A percentile compares a stretch with the other conserved stretches of the same genome.
Conservation (phyloP, 2,329 filamentous ascomycete genomes). For the Laburnicola sp. region DNA sequence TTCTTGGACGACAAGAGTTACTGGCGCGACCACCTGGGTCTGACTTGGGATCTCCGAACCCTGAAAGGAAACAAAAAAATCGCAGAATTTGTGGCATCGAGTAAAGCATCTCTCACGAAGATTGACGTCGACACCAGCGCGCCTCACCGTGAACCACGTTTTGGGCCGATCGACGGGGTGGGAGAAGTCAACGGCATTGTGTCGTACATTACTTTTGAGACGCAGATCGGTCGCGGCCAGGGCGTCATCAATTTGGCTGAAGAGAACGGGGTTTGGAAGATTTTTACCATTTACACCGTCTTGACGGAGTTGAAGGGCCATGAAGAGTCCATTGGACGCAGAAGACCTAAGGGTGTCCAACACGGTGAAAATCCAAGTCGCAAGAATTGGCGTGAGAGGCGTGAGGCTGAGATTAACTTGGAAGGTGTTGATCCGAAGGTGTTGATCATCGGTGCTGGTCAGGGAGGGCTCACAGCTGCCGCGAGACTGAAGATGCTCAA, state of each 20-base stretch:
- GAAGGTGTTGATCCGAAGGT: slow-evolving; percentile 32
- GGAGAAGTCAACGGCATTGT: slow-evolving; percentile 35
- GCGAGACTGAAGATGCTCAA: slow-evolving; percentile 51
- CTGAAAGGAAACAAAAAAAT: slow-evolving; percentile 50
- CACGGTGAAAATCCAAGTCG: slow-evolving; percentile 32
- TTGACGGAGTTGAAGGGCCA: slow-evolving; percentile 44
- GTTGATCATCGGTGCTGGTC: slow-evolving; percentile 47
- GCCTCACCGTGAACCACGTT: slow-evolving; percentile 23
- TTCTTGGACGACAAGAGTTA: slow-evolving; percentile 57
- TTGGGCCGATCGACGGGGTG: slow-evolving; percentile 33
- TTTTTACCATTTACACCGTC: slow-evolving; percentile 46
- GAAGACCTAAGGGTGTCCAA: slow-evolving; percentile 33
- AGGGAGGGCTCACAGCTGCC: slow-evolving; percentile 50
- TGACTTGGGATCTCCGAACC: slow-evolving; percentile 61
- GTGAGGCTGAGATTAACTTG: slow-evolving; percentile 32
- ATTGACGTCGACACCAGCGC: slow-evolving; percentile 36
- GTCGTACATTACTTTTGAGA: slow-evolving; percentile 37
- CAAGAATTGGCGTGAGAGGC: slow-evolving; percentile 37
- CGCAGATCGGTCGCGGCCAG: slow-evolving; percentile 33
- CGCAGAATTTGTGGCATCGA: slow-evolving; percentile 43
- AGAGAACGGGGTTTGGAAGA: slow-evolving; percentile 41
- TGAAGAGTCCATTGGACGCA: slow-evolving; percentile 32
- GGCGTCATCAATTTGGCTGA: slow-evolving; percentile 43
- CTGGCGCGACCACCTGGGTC: slow-evolving; percentile 62
- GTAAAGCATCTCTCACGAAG: slow-evolving; percentile 38